Evolutionary conservation across 2,329 filamentous ascomycete genomes (phyloP), one percentile per base, ranked within the genome.

Genomic region (Thermothelomyces thermophilus): DNA sequence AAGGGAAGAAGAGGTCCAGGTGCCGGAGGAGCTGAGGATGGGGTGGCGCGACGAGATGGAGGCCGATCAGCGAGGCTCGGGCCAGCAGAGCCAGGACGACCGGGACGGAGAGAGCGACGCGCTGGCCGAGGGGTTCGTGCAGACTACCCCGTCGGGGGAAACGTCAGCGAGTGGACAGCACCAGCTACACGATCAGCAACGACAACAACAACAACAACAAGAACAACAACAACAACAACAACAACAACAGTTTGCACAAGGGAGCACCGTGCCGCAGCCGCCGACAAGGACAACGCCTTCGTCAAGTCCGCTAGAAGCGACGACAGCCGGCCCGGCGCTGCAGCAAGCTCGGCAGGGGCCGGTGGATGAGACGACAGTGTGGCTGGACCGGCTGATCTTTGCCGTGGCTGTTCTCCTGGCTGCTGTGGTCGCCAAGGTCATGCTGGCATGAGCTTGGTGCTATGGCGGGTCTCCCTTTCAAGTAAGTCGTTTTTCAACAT

Each of bases 301-400:
- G 42, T 26, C 46, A 37, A 30, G 37, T 19, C 42, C 55, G 39
- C 46, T 52, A 31, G n/a, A n/a, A n/a, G 48, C 44, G 37, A 37
- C 51, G 44, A 50, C 55, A 30, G 45, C 54, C n/a, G 50, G 56
- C 48, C 54, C 46, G 14, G 35, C 47, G 50, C 50, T 52, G 37
- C 56, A 53, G 53, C 58, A 50, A 43, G 48, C 43, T 54, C 52
- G 60, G 34, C 50, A 48, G 48, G 52, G 49, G 24, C 42, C 41
- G 22, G 53, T 73, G 46, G 74, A 78, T 24, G 78, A 72, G 2
- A 77, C 87, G 14, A 79, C 83, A 1, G 69, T 82, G 11, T 95
- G 88, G 86, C 74, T 95, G 16, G 90, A 95, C 66, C 80, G 87
- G 55, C 78, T 84, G 33, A 95, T 95, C 57, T 80, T 84, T 19